Evolutionary conservation across 2,329 filamentous ascomycete genomes (phyloP).

Genomic region (Epichloe gansuensis): DNA sequence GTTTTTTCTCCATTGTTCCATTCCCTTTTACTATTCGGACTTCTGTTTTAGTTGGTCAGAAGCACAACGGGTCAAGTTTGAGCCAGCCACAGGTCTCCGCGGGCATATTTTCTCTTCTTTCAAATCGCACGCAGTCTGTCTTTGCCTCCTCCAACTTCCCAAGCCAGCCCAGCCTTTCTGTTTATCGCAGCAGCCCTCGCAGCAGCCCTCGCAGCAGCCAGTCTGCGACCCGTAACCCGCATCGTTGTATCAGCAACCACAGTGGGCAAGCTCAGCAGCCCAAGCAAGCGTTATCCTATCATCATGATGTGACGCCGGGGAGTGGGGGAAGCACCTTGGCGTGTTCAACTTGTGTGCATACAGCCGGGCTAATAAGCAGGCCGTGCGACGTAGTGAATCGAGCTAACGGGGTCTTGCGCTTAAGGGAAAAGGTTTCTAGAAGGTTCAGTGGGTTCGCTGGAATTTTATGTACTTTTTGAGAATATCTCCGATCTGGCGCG

Average conservation of each 20-base stretch:
- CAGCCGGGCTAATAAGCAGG: neutral
- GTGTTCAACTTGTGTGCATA: conserved; percentile 1
- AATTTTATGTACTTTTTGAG: neutral
- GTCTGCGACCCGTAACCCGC: conserved; percentile 1
- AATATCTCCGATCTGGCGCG: too few relatives aligned
- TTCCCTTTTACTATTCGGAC: neutral
- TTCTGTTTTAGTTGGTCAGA: neutral
- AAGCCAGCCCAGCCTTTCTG: conserved; percentile 1
- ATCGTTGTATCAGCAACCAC: conserved; percentile 6
- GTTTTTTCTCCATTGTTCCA: neutral
- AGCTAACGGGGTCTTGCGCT: conserved; percentile 20
- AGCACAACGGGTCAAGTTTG: neutral
- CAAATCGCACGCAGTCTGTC: neutral
- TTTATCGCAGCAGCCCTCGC: neutral
- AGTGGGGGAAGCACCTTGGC: neutral
- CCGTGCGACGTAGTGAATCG: neutral
- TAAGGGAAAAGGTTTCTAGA: conserved; percentile 29
- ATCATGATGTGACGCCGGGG: conserved; percentile 1
- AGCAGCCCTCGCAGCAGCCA: neutral
- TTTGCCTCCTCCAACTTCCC: neutral
- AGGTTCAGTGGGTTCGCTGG: conserved; percentile 28
- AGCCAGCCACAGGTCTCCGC: neutral
- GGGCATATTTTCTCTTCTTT: neutral
- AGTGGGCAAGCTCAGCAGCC: neutral
- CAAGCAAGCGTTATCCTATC: neutral